Conservation (phyloP, 1,284 basidiomycete species). For the Ceratorhiza oryzae-sativae region DNA sequence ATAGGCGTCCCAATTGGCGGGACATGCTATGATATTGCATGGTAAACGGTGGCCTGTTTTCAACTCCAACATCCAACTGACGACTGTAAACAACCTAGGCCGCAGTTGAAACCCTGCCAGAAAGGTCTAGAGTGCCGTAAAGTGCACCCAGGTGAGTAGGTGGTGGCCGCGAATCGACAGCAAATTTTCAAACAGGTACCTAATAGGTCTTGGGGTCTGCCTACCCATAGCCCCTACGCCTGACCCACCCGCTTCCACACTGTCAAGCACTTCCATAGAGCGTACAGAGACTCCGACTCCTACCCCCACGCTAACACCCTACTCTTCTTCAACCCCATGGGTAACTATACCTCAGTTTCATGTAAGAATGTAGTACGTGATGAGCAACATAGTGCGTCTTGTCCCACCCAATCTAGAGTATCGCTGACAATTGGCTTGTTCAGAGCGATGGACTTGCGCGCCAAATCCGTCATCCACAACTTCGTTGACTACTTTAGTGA, state of each 20-base stretch:
- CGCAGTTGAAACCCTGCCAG: neutral
- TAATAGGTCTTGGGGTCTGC: constrained; percentile 13
- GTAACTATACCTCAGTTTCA: constrained; percentile 9
- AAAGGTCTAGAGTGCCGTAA: neutral
- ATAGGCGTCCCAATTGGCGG: constrained; percentile 15
- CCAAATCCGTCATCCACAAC: constrained; percentile 18
- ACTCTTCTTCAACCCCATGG: constrained; percentile 1
- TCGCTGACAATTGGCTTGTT: neutral
- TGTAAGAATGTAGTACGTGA: constrained; percentile 32
- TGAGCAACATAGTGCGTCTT: constrained; percentile 12
- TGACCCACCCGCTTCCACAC: constrained; percentile 3
- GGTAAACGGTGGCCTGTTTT: neutral
- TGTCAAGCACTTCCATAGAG: neutral
- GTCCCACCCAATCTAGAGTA: neutral
- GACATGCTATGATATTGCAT: constrained; percentile 1
- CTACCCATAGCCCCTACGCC: constrained; percentile 12
- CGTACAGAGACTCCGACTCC: neutral
- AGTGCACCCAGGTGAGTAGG: neutral
- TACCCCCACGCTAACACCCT: neutral
- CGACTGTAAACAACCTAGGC: neutral
- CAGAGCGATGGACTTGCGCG: constrained; percentile 37
- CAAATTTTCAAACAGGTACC: neutral
- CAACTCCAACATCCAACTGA: neutral
- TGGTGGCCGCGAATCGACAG: neutral
- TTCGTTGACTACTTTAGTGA: neutral